Percentiles rank a stretch among this genome's conserved stretches.
These are phyloP conservation scores for Tripterygium wilfordii DNA, from an alignment of 177 flowering plant genomes.

Conservation along the genomic window DNA sequence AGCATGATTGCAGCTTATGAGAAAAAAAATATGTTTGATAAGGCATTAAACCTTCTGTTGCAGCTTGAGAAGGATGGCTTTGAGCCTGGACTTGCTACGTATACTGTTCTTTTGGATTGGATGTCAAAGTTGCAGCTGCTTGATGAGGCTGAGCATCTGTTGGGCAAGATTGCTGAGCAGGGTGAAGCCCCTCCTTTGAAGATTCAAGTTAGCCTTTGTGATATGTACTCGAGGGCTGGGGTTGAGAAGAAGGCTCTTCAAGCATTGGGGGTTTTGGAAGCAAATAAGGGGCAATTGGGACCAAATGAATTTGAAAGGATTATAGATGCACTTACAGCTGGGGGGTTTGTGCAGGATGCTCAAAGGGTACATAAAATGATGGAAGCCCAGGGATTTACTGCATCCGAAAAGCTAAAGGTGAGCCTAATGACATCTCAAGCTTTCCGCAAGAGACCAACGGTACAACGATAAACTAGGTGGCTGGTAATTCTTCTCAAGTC, in stretches of 20 bases:
- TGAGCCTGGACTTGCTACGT: conserved; percentile 68
- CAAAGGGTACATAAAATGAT: conserved; percentile 38
- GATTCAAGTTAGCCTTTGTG: conserved; percentile 75
- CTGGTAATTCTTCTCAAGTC: neutral
- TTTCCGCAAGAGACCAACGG: conserved; percentile 14
- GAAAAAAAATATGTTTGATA: conserved; percentile 61
- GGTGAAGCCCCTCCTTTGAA: conserved; percentile 65
- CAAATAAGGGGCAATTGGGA: conserved; percentile 55
- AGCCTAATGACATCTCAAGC: conserved; percentile 34
- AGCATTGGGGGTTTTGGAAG: conserved; percentile 61
- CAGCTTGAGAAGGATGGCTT: conserved; percentile 76
- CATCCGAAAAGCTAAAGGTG: conserved; percentile 38
- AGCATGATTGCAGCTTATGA: conserved; percentile 72
- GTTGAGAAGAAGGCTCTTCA: conserved; percentile 64
- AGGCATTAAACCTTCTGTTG: conserved; percentile 62
- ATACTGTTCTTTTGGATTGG: conserved; percentile 82
- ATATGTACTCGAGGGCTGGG: conserved; percentile 63
- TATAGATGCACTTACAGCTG: conserved; percentile 44
- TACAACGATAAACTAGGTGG: conserved; percentile 9
- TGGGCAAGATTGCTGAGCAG: conserved; percentile 47
- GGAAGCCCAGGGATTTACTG: conserved; percentile 54
- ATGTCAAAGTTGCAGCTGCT: conserved; percentile 61
- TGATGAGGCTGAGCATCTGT: conserved; percentile 77
- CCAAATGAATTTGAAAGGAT: conserved; percentile 57
- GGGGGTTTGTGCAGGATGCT: conserved; percentile 65